Base-by-base conservation (phyloP, 768 basidiomycete genomes). In the Naganishia vaughanmartiniae region DNA sequence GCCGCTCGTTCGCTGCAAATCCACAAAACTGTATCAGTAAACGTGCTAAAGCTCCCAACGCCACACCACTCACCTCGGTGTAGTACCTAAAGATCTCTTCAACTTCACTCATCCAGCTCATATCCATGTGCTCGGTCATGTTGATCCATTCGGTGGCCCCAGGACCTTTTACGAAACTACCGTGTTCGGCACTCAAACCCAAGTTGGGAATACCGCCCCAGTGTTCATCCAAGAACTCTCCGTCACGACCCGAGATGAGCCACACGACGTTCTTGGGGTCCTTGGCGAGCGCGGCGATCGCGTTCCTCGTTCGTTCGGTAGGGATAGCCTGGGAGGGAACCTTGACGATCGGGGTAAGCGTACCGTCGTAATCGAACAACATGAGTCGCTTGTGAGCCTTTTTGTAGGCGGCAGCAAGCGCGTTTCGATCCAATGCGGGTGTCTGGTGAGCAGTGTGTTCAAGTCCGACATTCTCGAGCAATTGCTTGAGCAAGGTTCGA, bases 61-160 rank as follows among this genome's bases (percentile, higher is more conserved):
- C 30, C 36, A 30, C 30, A 72, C 89, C 88, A 86, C 42, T 24
- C 30, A 63, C 60, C 60, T 95, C 93, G 21, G 92, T 95, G 82
- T 95, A 95, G 83, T 95, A 98, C 81, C 86, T 87, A 83, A 99
- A 99, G 60, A 99, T 89, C 83, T 97, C 93, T 76, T 89, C 87
- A 34, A 96, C 95, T 83, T 99, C 95, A 65, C 82, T 84, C 90
- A 95, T 93, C 95, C 95, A 99, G 73, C 87, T 87, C 95, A 98
- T 98, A 83, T 99, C 94, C 78, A 99, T 80, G 72, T 85, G 86
- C 81, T 89, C 87, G n/a, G 94, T 96, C 79, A 96, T 90, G 78
- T 93, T 93, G 72, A 83, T 84, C 92, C 95, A 99, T 72, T 85
- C 83, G n/a, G 78, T 74, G 1, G 77, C 81, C 39, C 88, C 89